Base-by-base conservation (phyloP, 192 early-diverging fungal species). In the Rhizophlyctis rosea region DNA sequence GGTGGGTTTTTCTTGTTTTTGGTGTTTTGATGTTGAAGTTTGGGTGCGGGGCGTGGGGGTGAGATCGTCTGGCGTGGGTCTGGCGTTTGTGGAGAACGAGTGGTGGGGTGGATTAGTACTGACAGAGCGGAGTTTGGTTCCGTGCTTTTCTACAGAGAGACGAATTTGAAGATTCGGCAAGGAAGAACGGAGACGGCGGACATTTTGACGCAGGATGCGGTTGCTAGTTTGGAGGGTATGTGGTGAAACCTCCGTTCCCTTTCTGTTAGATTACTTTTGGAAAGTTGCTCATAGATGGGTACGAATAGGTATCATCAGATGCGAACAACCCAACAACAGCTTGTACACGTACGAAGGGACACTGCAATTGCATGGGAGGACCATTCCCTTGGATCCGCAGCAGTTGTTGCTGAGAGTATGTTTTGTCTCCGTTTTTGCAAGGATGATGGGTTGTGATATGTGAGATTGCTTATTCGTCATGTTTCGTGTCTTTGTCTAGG, bases 151-250 rank as follows among this genome's bases (percentile, higher is more conserved):
- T n/a, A n/a, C n/a, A n/a, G n/a, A 9, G 96, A 98, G 72, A 98
- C 96, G n/a, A 98, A 98, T 65, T 71, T 98, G 4, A 98, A 98
- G 76, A 81, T 91, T 33, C 86, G 90, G 21, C 59, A 80, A 3
- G 77, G 87, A 13, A 34, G 95, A 2, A 62, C 75, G 9, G 88
- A 91, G 35, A 84, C 89, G 13, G 67, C 75, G 11, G 70, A 86
- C 47, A 79, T 93, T 57, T 72, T 80, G 39, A 86, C 84, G 1
- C 87, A 89, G n/a, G 78, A 78, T n/a, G n/a, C n/a, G n/a, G n/a
- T n/a, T n/a, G n/a, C n/a, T n/a, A n/a, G n/a, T n/a, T n/a, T n/a
- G n/a, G n/a, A n/a, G n/a, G n/a, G n/a, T n/a, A 66, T n/a, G n/a
- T n/a, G 21, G 4, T 16, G 24, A 55, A 16, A 1, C 34, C 13